Conservation (phyloP, 2,329 filamentous ascomycete species). For the Claviceps pusilla region DNA sequence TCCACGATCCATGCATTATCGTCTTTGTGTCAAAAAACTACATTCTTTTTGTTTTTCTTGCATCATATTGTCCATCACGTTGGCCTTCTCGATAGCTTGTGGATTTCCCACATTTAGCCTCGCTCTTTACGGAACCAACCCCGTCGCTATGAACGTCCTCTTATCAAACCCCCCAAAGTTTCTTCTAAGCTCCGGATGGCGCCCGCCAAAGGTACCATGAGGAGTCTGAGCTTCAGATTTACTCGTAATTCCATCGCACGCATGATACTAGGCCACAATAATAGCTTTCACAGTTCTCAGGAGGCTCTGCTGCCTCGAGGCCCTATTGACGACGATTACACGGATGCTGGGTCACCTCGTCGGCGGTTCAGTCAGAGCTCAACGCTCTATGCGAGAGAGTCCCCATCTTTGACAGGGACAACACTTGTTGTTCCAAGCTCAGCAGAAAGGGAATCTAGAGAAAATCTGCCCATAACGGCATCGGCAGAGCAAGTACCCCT, state of each 20-base stretch:
- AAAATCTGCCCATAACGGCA: background rate
- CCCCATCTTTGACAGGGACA: background rate
- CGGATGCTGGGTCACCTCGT: background rate
- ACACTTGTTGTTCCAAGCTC: background rate
- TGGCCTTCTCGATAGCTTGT: background rate
- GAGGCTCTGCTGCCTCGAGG: background rate
- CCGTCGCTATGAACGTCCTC: constrained; percentile 7
- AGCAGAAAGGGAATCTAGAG: background rate
- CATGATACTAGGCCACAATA: background rate
- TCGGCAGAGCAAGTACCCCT: background rate
- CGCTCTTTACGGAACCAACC: background rate
- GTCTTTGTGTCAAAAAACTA: background rate
- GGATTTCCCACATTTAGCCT: background rate
- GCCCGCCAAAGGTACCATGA: background rate
- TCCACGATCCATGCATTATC: background rate
- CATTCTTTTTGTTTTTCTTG: constrained; percentile 3
- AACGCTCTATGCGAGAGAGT: background rate
- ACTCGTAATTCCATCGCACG: background rate
- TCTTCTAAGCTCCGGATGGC: background rate
- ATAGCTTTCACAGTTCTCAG: background rate
- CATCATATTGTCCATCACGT: constrained; percentile 1
- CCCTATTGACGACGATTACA: background rate
- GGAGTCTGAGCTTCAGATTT: background rate
- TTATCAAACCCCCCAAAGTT: background rate
- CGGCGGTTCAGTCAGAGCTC: background rate